Base-by-base conservation (phyloP, 176 grass and related monocot genomes). In the Oryza officinalis region DNA sequence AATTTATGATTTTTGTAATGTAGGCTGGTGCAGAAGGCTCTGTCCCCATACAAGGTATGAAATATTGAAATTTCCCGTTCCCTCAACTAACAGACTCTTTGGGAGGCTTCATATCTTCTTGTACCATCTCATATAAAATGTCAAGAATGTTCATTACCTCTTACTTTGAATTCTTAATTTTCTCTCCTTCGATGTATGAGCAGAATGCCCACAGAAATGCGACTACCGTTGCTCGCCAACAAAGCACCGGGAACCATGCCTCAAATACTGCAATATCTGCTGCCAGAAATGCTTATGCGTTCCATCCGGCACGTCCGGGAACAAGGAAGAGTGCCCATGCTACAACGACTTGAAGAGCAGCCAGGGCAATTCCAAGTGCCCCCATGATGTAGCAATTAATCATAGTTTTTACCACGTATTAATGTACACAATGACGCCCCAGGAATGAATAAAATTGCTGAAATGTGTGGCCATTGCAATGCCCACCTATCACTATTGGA, bases 301-400 rank as follows among this genome's bases (percentile, higher is more conserved):
- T 8, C 86, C 90, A 0, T 85, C 90, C 0, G 83, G 75, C 10
- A 88, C 86, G 1, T 74, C 5, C 10, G 83, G 86, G 9, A 74
- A 92, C 83, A 88, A 76, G 61, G 69, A 92, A 7, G 86, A 81
- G 3, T 88, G 86, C 18, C 90, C 78, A 1, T 92, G 90, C 79
- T 92, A 92, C 70, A 27, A 88, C 54, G 75, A 92, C 60, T 18
- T 86, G 49, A 92, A 72, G 57, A 61, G 9, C 57, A 61, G n/a
- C 22, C 8, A 61, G 2, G 57, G 57, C 20, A 61, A n/a, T 2
- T 25, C 57, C 57, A 61, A 61, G 57, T 61, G 57, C 57, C 57
- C 57, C 57, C 57, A 9, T 61, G 57, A 61, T 14, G 50, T 57
- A 57, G 50, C 50, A 57, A 22, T 57, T 20, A 22, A 57, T 57